Evolutionary conservation across 306 rosid species (phyloP).

Genomic region (Nissolia schottii): DNA sequence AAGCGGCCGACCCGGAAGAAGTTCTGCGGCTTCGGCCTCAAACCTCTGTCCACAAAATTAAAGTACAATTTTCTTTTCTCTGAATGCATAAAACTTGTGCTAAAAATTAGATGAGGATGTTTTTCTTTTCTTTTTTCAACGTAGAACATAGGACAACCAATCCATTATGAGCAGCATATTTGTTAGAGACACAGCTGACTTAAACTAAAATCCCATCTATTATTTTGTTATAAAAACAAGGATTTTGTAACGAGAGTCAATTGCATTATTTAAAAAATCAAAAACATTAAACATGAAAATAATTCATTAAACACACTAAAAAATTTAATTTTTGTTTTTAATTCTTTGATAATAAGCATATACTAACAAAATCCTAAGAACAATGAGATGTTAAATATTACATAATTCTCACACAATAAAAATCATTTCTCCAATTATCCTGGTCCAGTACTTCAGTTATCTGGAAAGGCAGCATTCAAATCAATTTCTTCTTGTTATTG

Average conservation of each 20-base stretch:
- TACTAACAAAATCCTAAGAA: too few species aligned
- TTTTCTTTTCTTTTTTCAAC: not conserved
- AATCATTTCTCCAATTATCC: not conserved
- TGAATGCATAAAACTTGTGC: not conserved
- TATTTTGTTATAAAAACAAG: not conserved
- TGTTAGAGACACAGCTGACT: not conserved
- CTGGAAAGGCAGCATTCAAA: not conserved
- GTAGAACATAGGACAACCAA: not conserved
- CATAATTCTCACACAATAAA: not conserved
- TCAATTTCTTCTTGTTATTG: not conserved
- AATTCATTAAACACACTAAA: not conserved
- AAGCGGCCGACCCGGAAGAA: conserved; percentile 5
- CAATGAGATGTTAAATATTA: not conserved
- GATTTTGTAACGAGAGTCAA: not conserved
- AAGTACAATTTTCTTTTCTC: not conserved
- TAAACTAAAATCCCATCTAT: not conserved
- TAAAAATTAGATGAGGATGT: not conserved
- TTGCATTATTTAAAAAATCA: not conserved
- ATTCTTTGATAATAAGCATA: too few species aligned
- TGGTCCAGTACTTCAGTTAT: not conserved
- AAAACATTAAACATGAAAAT: not conserved
- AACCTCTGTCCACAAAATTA: not conserved
- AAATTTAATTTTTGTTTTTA: too few species aligned
- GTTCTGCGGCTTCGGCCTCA: not conserved
- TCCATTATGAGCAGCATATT: conserved; percentile 7